These are phyloP conservation scores for Tubosaeta sp. DNA, from an alignment of 768 basidiomycete genomes.

Conservation along the genomic window DNA sequence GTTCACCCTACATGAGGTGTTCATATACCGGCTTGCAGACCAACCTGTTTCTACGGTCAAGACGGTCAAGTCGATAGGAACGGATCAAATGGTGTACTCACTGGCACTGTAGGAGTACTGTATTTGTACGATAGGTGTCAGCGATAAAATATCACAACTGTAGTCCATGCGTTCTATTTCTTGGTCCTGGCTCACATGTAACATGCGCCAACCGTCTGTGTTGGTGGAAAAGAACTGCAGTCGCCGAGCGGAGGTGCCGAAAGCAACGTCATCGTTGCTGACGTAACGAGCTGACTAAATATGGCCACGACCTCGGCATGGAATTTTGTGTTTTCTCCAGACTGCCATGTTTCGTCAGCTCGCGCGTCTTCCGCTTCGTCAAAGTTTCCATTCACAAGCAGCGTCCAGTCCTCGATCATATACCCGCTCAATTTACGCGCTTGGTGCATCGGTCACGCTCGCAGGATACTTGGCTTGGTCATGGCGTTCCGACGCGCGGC, in stretches of 20 bases:
- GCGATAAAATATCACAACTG: conserved; percentile 11
- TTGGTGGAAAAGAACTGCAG: too few relatives aligned
- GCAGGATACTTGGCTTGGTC: conserved; percentile 49
- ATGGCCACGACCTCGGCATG: conserved; percentile 9
- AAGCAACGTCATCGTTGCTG: background rate
- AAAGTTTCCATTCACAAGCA: conserved; percentile 47
- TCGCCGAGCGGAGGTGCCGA: too few relatives aligned
- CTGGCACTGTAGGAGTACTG: conserved; percentile 4
- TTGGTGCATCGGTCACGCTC: conserved; percentile 44
- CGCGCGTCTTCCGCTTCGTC: conserved; percentile 48
- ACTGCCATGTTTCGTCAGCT: conserved; percentile 51
- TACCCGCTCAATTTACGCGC: conserved; percentile 29
- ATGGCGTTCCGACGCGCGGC: conserved; percentile 37
- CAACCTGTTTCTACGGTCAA: conserved; percentile 12
- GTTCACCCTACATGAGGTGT: background rate
- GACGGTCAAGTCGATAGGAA: conserved; percentile 8
- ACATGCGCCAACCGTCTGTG: too few relatives aligned
- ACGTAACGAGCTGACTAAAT: conserved; percentile 26
- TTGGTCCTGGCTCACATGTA: too few relatives aligned
- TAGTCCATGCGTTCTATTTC: background rate
- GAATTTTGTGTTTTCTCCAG: conserved; percentile 20
- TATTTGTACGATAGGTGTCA: conserved; percentile 21
- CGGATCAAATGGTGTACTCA: conserved; percentile 5
- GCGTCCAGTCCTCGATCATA: conserved; percentile 19
- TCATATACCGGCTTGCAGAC: too few relatives aligned